Percentiles rank a stretch among this genome's conserved stretches.
Conservation (phyloP, 192 early-diverging fungal genomes). For the Mortierella claussenii region DNA sequence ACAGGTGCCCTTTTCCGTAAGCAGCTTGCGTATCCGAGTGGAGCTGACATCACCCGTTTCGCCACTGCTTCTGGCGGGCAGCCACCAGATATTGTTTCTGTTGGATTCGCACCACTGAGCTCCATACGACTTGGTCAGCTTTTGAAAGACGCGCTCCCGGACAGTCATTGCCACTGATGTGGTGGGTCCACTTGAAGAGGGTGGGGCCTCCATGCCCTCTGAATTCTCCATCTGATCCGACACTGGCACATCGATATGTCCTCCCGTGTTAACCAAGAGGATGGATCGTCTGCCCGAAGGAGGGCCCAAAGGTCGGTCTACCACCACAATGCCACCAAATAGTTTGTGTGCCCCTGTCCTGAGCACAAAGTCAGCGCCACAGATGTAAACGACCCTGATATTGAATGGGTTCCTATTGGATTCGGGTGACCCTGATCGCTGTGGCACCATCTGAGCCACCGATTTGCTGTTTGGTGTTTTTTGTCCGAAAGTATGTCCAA, state of each 20-base stretch:
- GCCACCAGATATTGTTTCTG: conserved; percentile 47
- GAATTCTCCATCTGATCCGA: conserved; percentile 15
- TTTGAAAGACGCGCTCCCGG: conserved; percentile 30
- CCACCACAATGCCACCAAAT: conserved; percentile 35
- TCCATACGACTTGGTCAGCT: conserved; percentile 36
- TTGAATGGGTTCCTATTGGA: conserved; percentile 42
- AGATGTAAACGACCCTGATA: conserved; percentile 55
- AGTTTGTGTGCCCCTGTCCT: conserved; percentile 49
- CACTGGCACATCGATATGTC: conserved; percentile 33
- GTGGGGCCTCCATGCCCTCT: background rate
- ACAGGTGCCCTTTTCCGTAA: conserved; percentile 27
- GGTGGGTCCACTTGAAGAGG: background rate
- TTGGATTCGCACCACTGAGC: conserved; percentile 37
- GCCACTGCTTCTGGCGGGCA: conserved; percentile 28
- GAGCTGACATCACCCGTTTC: conserved; percentile 49
- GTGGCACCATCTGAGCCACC: conserved; percentile 17
- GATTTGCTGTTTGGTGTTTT: background rate
- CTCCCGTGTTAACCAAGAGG: conserved; percentile 25
- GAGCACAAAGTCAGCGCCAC: conserved; percentile 53
- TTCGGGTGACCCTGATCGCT: conserved; percentile 47
- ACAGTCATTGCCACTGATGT: conserved; percentile 4
- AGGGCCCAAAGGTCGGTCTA: conserved; percentile 40
- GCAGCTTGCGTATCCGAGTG: conserved; percentile 29
- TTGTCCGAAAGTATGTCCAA: background rate
- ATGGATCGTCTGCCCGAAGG: conserved; percentile 40